Evolutionary conservation across 768 basidiomycete species (phyloP).

Genomic region (Boletus subparvulus): DNA sequence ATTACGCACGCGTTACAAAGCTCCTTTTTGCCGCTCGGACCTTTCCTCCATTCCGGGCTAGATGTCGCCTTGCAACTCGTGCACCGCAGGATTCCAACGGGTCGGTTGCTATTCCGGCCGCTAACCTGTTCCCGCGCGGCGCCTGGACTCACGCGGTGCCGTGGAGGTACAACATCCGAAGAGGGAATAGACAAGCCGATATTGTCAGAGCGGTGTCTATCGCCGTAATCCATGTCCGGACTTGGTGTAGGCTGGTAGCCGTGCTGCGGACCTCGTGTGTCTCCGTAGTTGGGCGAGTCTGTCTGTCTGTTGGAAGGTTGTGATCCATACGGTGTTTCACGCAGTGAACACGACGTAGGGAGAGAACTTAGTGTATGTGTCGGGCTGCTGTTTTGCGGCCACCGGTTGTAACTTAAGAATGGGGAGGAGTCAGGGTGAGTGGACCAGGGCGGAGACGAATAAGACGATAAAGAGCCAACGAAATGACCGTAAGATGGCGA

Average conservation of each 20-base stretch:
- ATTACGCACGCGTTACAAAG: slow-evolving; percentile 84
- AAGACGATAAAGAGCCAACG: slow-evolving; percentile 24
- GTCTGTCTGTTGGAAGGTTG: slow-evolving; percentile 41
- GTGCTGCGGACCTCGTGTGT: slow-evolving; percentile 33
- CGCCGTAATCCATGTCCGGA: slow-evolving; percentile 38
- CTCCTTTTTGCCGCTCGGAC: slow-evolving; percentile 87
- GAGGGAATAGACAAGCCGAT: slow-evolving; percentile 26
- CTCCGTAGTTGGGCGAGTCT: slow-evolving; percentile 30
- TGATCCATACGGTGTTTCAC: slow-evolving; percentile 29
- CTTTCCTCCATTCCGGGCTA: slow-evolving; percentile 92
- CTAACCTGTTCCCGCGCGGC: slow-evolving; percentile 47
- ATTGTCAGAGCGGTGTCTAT: slow-evolving; percentile 36
- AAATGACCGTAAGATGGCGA: slow-evolving; percentile 30
- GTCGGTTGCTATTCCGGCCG: slow-evolving; percentile 55
- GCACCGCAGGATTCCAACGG: slow-evolving; percentile 70
- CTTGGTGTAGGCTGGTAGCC: slow-evolving; percentile 40
- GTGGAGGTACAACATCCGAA: slow-evolving; percentile 53
- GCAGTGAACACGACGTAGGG: slow-evolving; percentile 28
- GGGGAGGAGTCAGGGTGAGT: slow-evolving; percentile 29
- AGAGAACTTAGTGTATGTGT: slow-evolving; percentile 27
- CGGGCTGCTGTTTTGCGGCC: slow-evolving; percentile 29
- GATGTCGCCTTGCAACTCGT: slow-evolving; percentile 77
- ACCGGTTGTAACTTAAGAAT: slow-evolving; percentile 31
- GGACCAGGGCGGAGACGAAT: slow-evolving; percentile 30
- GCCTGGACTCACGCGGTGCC: slow-evolving; percentile 54